Evolutionary conservation across 208 protist genomes (phyloP).

Genomic region (Trichomonas gallinae): DNA sequence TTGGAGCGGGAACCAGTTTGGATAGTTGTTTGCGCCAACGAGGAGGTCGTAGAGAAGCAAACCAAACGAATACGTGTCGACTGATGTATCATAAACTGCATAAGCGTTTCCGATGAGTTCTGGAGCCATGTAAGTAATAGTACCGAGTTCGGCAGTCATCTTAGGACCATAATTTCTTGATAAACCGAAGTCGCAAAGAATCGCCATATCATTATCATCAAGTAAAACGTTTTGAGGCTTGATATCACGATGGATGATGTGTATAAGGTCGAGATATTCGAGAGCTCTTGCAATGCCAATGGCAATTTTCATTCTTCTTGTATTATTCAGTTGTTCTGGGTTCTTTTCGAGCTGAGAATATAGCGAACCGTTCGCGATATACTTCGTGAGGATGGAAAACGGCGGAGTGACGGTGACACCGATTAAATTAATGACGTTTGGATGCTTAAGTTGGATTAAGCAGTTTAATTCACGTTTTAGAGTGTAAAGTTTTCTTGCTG

Average conservation of each 20-base stretch:
- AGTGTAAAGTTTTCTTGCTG: neutral
- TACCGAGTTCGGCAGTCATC: neutral
- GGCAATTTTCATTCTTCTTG: neutral
- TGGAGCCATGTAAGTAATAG: neutral
- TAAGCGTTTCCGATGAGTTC: neutral
- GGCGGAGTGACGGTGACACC: slow-evolving; percentile 4
- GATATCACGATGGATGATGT: neutral
- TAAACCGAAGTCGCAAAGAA: neutral
- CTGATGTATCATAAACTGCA: neutral
- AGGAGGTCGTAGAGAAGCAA: neutral
- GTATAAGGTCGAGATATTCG: neutral
- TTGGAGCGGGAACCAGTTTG: neutral
- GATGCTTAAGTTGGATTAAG: neutral
- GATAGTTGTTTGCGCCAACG: neutral
- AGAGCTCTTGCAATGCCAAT: neutral
- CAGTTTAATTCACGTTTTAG: neutral
- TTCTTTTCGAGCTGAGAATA: neutral
- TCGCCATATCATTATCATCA: neutral
- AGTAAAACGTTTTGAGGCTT: slow-evolving; percentile 6
- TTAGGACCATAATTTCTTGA: neutral
- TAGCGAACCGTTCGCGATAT: neutral
- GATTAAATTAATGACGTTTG: neutral
- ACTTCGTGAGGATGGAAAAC: neutral
- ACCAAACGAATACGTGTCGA: neutral
- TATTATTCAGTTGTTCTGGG: neutral